Percentiles rank a stretch among this genome's conserved stretches.
phyloP scores from a whole-genome alignment of 2,329 filamentous ascomycete species.

The Coniella vitis region DNA sequence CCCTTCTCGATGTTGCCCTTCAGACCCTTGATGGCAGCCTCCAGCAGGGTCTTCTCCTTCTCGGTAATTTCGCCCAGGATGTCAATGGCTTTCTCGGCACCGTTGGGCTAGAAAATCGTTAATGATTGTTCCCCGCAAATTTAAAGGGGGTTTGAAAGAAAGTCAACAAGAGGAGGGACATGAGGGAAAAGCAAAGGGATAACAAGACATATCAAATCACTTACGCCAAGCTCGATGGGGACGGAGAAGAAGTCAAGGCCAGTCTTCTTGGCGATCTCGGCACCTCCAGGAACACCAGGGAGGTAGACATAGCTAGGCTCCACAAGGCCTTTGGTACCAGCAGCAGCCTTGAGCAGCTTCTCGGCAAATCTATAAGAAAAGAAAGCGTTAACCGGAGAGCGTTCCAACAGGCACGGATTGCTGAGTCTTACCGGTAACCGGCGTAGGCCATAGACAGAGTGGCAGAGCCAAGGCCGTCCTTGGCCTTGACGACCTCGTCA shows the following conservation, averaged over 20 bases:
- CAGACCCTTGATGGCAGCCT: conserved; percentile 68
- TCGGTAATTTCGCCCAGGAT: conserved; percentile 70
- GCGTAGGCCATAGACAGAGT: conserved; percentile 87
- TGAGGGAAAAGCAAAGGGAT: no score
- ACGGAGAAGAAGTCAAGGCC: conserved; percentile 94
- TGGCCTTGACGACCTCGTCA: conserved; percentile 85
- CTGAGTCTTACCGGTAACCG: conserved; percentile 67
- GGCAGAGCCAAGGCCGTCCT: conserved; percentile 75
- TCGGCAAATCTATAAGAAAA: conserved; percentile 69
- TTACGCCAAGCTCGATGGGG: conserved; percentile 89
- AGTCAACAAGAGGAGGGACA: not conserved
- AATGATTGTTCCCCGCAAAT: conserved; percentile 2
- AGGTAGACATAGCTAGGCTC: conserved; percentile 97
- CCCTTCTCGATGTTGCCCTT: conserved; percentile 95
- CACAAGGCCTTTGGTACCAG: conserved; percentile 86
- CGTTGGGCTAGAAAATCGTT: conserved; percentile 54
- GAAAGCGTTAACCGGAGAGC: conserved; percentile 9
- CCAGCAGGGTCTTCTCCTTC: conserved; percentile 82
- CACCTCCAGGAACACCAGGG: conserved; percentile 79
- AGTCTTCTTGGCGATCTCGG: conserved; percentile 75
- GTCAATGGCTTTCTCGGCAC: conserved; percentile 80
- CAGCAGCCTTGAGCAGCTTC: conserved; percentile 80
- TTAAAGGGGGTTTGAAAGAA: no score
- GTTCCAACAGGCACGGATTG: not conserved
- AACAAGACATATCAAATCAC: conserved; percentile 37